Evolutionary conservation across 1,139 yeast species (phyloP).

Genomic region (Sugiyamaella grinbergsii): DNA sequence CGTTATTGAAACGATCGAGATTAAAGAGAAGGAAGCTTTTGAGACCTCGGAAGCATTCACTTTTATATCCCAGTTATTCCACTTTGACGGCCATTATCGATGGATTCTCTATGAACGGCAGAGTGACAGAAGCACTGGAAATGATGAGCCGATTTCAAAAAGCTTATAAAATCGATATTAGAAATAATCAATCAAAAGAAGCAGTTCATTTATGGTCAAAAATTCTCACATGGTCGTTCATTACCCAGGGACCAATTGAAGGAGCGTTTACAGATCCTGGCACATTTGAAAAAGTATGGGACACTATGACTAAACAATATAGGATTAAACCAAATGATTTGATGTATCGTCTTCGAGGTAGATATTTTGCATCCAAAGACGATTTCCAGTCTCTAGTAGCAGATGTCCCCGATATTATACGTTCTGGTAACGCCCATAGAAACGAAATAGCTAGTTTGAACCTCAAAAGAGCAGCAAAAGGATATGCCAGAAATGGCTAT

Average conservation of each 20-base stretch:
- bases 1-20: constrained; percentile 2
- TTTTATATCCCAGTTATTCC: constrained; percentile 33
- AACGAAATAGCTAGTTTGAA: constrained; percentile 21
- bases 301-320: constrained; percentile 22
- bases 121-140: constrained; percentile 36
- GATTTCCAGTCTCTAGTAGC: constrained; percentile 14
- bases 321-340: constrained; percentile 28
- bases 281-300: constrained; percentile 38
- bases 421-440: constrained; percentile 17
- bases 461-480: constrained; percentile 24
- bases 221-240: constrained; percentile 35
- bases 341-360: constrained; percentile 30
- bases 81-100: constrained; percentile 40
- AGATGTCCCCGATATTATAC: constrained; percentile 16
- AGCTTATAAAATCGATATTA: constrained; percentile 33
- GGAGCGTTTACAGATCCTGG: constrained; percentile 31
- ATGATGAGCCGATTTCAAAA: constrained; percentile 31
- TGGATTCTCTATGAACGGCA: constrained; percentile 37
- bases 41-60: constrained; percentile 22
- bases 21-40: not conserved
- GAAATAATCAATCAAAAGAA: constrained; percentile 16
- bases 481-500: constrained; percentile 25
- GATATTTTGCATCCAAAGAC: constrained; percentile 20
- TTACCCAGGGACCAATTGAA: constrained; percentile 31
- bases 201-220: constrained; percentile 37